Conservation (phyloP, 2,329 filamentous ascomycete genomes). For the Alternaria conjuncta region DNA sequence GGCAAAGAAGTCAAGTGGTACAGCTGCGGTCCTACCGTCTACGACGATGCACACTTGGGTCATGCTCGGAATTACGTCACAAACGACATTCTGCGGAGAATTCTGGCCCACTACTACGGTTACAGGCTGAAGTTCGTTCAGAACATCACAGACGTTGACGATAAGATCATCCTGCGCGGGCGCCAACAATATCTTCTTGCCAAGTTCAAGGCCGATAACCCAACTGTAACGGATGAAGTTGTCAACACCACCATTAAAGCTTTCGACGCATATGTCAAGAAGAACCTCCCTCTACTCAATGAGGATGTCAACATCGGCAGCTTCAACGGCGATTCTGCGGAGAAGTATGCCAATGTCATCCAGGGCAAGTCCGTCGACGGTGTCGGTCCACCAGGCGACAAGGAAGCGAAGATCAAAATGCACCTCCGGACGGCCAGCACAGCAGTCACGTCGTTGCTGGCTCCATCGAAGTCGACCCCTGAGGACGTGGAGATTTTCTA, state of each 20-base stretch:
- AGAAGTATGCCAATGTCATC: slow-evolving; percentile 62
- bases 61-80: slow-evolving; percentile 91
- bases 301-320: slow-evolving; percentile 53
- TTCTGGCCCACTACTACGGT: slow-evolving; percentile 81
- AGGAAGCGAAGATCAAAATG: slow-evolving; percentile 89
- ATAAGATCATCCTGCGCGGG: slow-evolving; percentile 68
- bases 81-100: slow-evolving; percentile 84
- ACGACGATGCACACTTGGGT: slow-evolving; percentile 81
- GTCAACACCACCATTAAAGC: slow-evolving; percentile 58
- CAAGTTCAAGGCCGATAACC: slow-evolving; percentile 67
- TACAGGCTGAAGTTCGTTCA: slow-evolving; percentile 87
- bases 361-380: slow-evolving; percentile 62
- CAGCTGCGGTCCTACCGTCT: slow-evolving; percentile 85
- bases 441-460: slow-evolving; percentile 59
- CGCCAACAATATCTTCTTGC: slow-evolving; percentile 79
- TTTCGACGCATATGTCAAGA: slow-evolving; percentile 66
- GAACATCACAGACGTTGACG: slow-evolving; percentile 76
- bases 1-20: slow-evolving; percentile 81
- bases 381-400: slow-evolving; percentile 67
- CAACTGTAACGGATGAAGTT: slow-evolving; percentile 53
- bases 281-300: slow-evolving; percentile 67
- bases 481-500: slow-evolving; percentile 59
- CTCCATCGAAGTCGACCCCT: slow-evolving; percentile 35
- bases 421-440: slow-evolving; percentile 70
- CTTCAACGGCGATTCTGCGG: slow-evolving; percentile 57